Conservation (phyloP, 2,329 filamentous ascomycete species). For the Colletotrichum higginsianum region DNA sequence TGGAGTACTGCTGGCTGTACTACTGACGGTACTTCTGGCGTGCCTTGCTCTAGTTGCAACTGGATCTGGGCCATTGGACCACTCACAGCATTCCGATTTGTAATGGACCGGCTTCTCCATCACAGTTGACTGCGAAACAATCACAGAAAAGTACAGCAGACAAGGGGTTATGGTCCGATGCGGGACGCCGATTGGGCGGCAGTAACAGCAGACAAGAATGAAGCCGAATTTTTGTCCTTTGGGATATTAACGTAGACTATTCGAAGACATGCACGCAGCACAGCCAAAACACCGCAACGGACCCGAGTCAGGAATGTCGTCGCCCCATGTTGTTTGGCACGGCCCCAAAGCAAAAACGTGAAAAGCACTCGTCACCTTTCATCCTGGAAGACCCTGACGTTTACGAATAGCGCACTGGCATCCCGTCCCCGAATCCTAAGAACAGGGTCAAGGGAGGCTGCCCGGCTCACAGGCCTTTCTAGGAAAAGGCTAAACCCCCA, state of each 20-base stretch:
- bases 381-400: slow-evolving; percentile 15
- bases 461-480: slow-evolving; percentile 3
- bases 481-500: slow-evolving; percentile 14
- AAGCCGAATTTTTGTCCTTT: slow-evolving; percentile 2
- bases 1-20: no score
- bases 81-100: slow-evolving; percentile 29
- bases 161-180: background rate
- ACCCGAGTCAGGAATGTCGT: slow-evolving; percentile 24
- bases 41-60: slow-evolving; percentile 11
- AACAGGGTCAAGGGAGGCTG: slow-evolving; percentile 6
- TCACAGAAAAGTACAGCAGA: background rate
- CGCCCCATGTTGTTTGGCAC: background rate
- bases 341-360: background rate
- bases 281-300: slow-evolving; percentile 1
- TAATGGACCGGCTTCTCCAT: slow-evolving; percentile 7
- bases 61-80: background rate
- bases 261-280: background rate
- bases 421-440: background rate
- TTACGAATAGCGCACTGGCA: slow-evolving; percentile 7
- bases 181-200: slow-evolving; percentile 9
- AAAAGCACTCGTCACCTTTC: background rate
- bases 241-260: background rate
- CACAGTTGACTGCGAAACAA: background rate
- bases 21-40: background rate
- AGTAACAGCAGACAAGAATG: background rate